Base-by-base conservation (phyloP, 192 early-diverging fungal genomes). In the Globomyces pollinis-pini region DNA sequence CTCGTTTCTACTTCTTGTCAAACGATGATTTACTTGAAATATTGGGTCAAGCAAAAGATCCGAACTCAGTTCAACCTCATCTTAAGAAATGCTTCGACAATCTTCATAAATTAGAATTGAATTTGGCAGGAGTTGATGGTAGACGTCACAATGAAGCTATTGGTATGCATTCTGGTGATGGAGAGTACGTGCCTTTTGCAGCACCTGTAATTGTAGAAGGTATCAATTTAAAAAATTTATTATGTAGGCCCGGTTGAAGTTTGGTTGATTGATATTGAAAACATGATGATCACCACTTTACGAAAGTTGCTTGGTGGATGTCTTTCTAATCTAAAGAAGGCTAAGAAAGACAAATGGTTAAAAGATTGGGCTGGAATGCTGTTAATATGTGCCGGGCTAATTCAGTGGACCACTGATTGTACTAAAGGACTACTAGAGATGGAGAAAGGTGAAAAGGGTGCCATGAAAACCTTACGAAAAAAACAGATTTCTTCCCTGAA, bases 21-120 rank as follows among this genome's bases (percentile, higher is more conserved):
- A 82, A 82, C 45, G 80, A 82, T 53, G 80, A 82, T 56, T 50
- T 82, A 28, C 64, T 82, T 2, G 80, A 82, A 56, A 82, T 82
- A 54, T 38, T 82, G 35, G 76, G 76, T 1, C 75, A 82, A 38
- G 59, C 78, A n/a, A 80, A 74, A 44, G 77, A 82, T 68, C 80
- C 80, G 2, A 65, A 71, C 20, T 69, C 80, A n/a, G 73, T 82
- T 11, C 80, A 82, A 50, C 73, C 80, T 23, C 80, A 82, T 51
- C 60, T 82, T 16, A 76, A 79, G 35, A 82, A 82, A 43, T 82
- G 80, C 53, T 82, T 82, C 61, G 80, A 82, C 56, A 72, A 74
- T 24, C 66, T 82, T 39, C 62, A 79, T 45, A 79, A 73, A 55
- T 57, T 82, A 23, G 80, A 82, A 51, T 57, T 82, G 13, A 53